phyloP scores from a whole-genome alignment of 176 grass and related monocot genomes.

The Hordeum marinum region DNA sequence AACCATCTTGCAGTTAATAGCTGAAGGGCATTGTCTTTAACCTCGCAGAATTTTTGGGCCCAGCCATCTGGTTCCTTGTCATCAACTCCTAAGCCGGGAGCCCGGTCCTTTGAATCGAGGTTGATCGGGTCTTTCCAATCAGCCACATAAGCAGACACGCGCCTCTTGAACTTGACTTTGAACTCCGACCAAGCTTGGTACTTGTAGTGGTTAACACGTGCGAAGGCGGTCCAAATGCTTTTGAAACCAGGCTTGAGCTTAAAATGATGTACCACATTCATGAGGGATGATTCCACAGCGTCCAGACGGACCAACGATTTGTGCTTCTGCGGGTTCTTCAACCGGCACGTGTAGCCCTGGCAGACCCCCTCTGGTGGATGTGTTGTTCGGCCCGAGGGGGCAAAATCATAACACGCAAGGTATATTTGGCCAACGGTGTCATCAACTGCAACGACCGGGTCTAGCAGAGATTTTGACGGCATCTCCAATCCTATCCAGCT shows the following conservation, averaged over 20 bases:
- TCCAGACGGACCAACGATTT: neutral
- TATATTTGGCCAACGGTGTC: neutral
- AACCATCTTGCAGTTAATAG: neutral
- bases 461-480: neutral
- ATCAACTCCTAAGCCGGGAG: neutral
- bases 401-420: neutral
- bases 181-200: neutral
- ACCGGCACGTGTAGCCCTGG: neutral
- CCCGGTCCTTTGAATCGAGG: neutral
- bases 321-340: neutral
- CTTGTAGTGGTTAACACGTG: neutral
- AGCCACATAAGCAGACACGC: neutral
- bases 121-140: neutral
- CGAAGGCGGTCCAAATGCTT: neutral
- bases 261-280: neutral
- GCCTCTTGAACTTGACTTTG: neutral
- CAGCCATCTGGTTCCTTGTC: neutral
- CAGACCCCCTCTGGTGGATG: neutral
- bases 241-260: neutral
- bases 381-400: neutral
- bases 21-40: neutral
- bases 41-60: neutral
- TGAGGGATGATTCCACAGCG: neutral
- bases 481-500: neutral
- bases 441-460: neutral